A percentile compares a stretch with the other conserved stretches of the same genome.
Evolutionary conservation across 495 filamentous ascomycete species (phyloP).

Genomic region (Lindgomyces ingoldianus): DNA sequence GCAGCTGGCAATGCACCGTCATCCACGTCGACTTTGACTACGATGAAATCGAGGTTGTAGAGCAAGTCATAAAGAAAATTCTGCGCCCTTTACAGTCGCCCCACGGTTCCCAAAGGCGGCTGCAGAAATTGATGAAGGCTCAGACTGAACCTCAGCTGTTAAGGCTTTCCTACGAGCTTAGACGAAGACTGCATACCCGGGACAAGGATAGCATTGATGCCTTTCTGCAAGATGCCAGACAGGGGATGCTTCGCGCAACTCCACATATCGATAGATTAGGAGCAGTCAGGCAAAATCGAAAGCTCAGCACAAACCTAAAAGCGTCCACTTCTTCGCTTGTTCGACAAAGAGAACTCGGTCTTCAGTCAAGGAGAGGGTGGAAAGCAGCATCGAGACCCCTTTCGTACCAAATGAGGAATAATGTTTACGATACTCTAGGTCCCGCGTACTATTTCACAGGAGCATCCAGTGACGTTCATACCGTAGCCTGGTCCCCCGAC

Average conservation of each 20-base stretch:
- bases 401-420: slow-evolving; percentile 36
- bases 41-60: slow-evolving; percentile 23
- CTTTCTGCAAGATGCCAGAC: slow-evolving; percentile 27
- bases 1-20: slow-evolving; percentile 25
- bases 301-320: slow-evolving; percentile 3
- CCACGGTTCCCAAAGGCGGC: slow-evolving; percentile 10
- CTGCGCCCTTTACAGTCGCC: background rate
- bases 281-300: slow-evolving; percentile 5
- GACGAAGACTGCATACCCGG: slow-evolving; percentile 8
- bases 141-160: slow-evolving; percentile 19
- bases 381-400: slow-evolving; percentile 9
- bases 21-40: slow-evolving; percentile 36
- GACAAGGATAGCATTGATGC: slow-evolving; percentile 24
- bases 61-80: slow-evolving; percentile 3
- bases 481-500: slow-evolving; percentile 57
- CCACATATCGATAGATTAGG: slow-evolving; percentile 32
- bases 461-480: slow-evolving; percentile 60
- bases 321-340: slow-evolving; percentile 27
- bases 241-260: slow-evolving; percentile 3
- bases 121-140: slow-evolving; percentile 18
- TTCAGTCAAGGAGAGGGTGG: slow-evolving; percentile 32
- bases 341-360: slow-evolving; percentile 43
- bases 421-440: slow-evolving; percentile 35
- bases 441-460: slow-evolving; percentile 39
- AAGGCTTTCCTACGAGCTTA: slow-evolving; percentile 11